Evolutionary conservation across 202 grass and related monocot genomes (phyloP), one percentile per base, ranked within the genome.

Genomic region (Hordeum pubiflorum): DNA sequence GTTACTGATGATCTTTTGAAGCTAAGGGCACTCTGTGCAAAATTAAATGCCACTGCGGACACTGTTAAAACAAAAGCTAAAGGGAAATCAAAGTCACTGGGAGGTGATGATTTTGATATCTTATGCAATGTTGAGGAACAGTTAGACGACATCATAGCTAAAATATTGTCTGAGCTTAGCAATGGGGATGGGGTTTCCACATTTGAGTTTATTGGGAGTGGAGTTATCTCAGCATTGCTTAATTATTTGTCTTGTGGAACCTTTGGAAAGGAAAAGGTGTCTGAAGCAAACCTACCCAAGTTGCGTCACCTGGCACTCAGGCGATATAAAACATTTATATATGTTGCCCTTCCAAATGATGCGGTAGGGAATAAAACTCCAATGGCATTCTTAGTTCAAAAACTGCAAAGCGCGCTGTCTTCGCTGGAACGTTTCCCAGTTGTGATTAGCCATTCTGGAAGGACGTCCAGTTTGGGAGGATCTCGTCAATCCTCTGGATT

Each of bases 141-240:
- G 22, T 79, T 94, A 3, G 81, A 94, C 59, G 43, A 13, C n/a
- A 82, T 91, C 37, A 63, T 94, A 77, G 21, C 85, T 40, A 83
- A 97, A 81, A 91, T 94, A 69, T 38, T 97, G 11, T 69, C 74
- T 81, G 94, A 97, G 64, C 89, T 97, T 80, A 88, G 86, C 57
- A 97, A 89, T 69, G 91, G 77, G 3, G 85, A 94, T 80, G 91
- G 94, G 59, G 94, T 97, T 58, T 97, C 94, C 14, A 97, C 94
- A 18, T 97, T 97, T 82, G 94, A 97, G 74, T 97, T 97, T 61
- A 94, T 97, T 77, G 83, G 94, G 22, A 97, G 94, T 75, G 94
- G 91, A 78, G 87, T 88, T 66, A 76, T 94, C 43, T 63, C 81
- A 52, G 82, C 94, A 38, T 79, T 97, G 58, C 73, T 97, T 56